A percentile compares a stretch with the other conserved stretches of the same genome.
Evolutionary conservation across 345 rosid species (phyloP).

Genomic region (Lepidium didymum): DNA sequence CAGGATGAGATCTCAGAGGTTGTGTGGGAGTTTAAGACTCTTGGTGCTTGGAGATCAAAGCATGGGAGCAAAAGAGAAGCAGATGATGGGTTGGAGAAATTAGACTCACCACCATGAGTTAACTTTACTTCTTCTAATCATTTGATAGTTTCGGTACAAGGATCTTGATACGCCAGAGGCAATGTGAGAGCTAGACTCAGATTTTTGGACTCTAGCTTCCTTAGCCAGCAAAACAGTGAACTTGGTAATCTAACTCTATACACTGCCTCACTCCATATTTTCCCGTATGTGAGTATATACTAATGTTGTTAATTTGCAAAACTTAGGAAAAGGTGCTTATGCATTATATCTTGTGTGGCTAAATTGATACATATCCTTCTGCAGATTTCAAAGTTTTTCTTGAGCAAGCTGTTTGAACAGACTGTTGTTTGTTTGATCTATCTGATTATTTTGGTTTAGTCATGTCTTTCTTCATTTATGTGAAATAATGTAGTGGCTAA

Average conservation of each 20-base stretch:
- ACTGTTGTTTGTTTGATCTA: background rate
- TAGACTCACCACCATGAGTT: slow-evolving; percentile 13
- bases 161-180: background rate
- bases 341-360: background rate
- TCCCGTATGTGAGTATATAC: background rate
- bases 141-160: background rate
- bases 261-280: background rate
- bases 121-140: background rate
- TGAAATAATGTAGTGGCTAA: background rate
- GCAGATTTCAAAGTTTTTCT: background rate
- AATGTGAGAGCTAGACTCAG: background rate
- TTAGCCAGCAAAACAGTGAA: background rate
- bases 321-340: background rate
- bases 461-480: background rate
- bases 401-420: background rate
- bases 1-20: slow-evolving; percentile 82
- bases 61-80: slow-evolving; percentile 28
- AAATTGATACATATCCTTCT: background rate
- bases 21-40: slow-evolving; percentile 86
- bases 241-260: slow-evolving; percentile 6
- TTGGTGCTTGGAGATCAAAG: slow-evolving; percentile 57
- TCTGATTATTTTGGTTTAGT: background rate
- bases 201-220: background rate
- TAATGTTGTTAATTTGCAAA: background rate
- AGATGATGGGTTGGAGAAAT: slow-evolving; percentile 21